phyloP scores from a whole-genome alignment of 2,329 filamentous ascomycete genomes.

The Simplicillium aogashimaense region DNA sequence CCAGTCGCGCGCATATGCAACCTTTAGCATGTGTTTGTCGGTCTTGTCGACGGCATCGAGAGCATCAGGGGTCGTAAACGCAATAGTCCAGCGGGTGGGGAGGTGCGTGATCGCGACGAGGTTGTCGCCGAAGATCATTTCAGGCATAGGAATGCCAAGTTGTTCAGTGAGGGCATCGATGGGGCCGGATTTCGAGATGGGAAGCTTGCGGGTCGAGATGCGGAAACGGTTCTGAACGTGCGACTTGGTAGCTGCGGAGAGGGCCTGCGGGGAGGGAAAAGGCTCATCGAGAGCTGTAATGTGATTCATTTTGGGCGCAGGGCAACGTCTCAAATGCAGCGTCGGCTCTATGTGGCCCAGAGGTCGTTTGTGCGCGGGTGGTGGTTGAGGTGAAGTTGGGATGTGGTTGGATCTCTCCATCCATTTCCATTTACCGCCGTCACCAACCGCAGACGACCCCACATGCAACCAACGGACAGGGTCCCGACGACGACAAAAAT shows the following conservation, averaged over 20 bases:
- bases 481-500: too few species aligned
- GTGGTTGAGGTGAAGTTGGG: too few species aligned
- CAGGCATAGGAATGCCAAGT: conserved; percentile 79
- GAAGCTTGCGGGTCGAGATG: conserved; percentile 78
- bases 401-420: too few species aligned
- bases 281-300: conserved; percentile 34
- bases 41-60: conserved; percentile 93
- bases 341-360: too few species aligned
- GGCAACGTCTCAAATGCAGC: too few species aligned
- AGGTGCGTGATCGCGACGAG: conserved; percentile 64
- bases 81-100: conserved; percentile 66
- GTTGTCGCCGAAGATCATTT: conserved; percentile 99
- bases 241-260: conserved; percentile 43
- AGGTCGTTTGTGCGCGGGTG: too few species aligned
- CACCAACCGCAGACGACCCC: too few species aligned
- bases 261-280: conserved; percentile 40
- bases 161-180: conserved; percentile 76
- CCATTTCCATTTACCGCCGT: too few species aligned
- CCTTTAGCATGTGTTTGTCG: conserved; percentile 79
- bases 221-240: conserved; percentile 57
- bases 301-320: conserved; percentile 30
- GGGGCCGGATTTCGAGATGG: conserved; percentile 83
- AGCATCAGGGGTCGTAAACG: conserved; percentile 79
- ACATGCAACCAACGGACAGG: too few species aligned
- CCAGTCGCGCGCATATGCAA: conserved; percentile 89